Evolutionary conservation across 108 stramenopile species (phyloP).

Genomic region (Cyclotella choctawhatcheeana): DNA sequence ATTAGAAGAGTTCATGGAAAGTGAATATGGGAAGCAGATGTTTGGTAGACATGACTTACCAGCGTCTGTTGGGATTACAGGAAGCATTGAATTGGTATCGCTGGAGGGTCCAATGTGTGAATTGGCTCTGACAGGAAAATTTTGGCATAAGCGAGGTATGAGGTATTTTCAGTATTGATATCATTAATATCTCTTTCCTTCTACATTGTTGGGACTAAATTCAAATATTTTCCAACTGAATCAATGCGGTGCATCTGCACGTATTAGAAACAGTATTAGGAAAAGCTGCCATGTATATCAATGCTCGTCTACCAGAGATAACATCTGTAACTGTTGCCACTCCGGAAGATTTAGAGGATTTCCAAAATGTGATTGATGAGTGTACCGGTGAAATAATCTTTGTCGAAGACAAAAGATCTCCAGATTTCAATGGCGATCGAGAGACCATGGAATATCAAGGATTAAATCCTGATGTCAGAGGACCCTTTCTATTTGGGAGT

Average conservation of each 20-base stretch:
- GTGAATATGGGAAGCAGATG: conserved; percentile 78
- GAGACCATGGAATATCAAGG: conserved; percentile 87
- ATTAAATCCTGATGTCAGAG: conserved; percentile 75
- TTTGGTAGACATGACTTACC: conserved; percentile 76
- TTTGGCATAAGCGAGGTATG: conserved; percentile 73
- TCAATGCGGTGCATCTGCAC: background rate
- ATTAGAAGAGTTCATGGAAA: conserved; percentile 70
- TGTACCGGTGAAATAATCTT: conserved; percentile 70
- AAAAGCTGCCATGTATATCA: conserved; percentile 82
- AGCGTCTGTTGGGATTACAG: conserved; percentile 63
- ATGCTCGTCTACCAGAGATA: conserved; percentile 79
- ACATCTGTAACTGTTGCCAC: conserved; percentile 61
- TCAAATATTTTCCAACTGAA: too few relatives aligned
- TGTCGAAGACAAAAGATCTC: conserved; percentile 57
- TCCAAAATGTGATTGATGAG: conserved; percentile 72
- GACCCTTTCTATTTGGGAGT: conserved; percentile 63
- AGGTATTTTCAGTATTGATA: background rate
- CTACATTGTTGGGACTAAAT: too few relatives aligned
- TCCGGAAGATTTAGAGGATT: conserved; percentile 66
- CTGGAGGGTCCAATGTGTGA: conserved; percentile 69
- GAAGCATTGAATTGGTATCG: conserved; percentile 66
- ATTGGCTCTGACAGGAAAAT: conserved; percentile 56
- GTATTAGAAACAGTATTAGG: conserved; percentile 62
- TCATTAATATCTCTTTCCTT: too few relatives aligned
- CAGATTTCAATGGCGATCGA: conserved; percentile 73